Evolutionary conservation across 768 basidiomycete genomes (phyloP).

Genomic region (Agrocybe praecox): DNA sequence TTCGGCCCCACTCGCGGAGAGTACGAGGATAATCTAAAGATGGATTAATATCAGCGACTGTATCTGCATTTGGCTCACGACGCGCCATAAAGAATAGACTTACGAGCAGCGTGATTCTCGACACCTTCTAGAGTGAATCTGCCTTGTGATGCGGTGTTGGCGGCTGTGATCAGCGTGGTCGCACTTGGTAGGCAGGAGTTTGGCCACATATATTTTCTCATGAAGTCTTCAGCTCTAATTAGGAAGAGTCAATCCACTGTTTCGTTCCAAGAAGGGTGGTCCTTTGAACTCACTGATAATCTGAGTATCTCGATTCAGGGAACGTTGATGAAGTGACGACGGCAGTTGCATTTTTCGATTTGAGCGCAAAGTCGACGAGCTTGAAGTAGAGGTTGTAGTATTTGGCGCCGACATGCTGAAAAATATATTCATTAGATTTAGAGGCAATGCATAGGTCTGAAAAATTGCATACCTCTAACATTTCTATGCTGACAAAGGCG

Average conservation of each 20-base stretch:
- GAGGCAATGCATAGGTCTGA: conserved; percentile 21
- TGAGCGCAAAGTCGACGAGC: conserved; percentile 78
- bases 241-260: conserved; percentile 4
- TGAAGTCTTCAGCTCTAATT: conserved; percentile 74
- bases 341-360: conserved; percentile 63
- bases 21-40: conserved; percentile 81
- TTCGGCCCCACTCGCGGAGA: conserved; percentile 87
- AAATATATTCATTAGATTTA: conserved; percentile 2
- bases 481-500: conserved; percentile 77
- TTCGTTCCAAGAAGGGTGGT: background rate
- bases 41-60: background rate
- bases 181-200: conserved; percentile 88
- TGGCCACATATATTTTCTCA: conserved; percentile 89
- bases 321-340: conserved; percentile 74
- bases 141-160: conserved; percentile 68
- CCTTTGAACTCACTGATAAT: conserved; percentile 60
- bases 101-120: conserved; percentile 82
- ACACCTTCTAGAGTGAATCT: conserved; percentile 84
- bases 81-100: conserved; percentile 28
- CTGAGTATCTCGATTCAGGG: conserved; percentile 68
- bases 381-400: conserved; percentile 74
- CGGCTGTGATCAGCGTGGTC: conserved; percentile 75
- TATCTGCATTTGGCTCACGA: background rate
- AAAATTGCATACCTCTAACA: conserved; percentile 62
- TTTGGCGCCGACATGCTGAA: conserved; percentile 53